Evolutionary conservation across 768 basidiomycete species (phyloP).

Genomic region (Cystobasidium onofrii): DNA sequence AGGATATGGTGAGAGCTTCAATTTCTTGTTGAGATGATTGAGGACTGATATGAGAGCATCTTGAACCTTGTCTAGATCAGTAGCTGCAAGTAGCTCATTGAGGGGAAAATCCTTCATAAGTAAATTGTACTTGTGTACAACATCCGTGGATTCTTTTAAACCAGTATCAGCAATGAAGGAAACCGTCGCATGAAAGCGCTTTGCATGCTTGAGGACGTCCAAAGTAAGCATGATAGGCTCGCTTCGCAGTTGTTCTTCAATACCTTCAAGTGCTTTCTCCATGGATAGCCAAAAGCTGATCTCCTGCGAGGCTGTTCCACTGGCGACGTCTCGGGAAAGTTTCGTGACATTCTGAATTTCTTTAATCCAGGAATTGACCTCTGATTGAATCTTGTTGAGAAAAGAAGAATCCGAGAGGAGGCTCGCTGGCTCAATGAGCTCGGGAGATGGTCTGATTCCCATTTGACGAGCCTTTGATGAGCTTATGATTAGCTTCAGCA

Average conservation of each 20-base stretch:
- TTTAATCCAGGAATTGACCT: conserved; percentile 97
- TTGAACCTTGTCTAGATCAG: conserved; percentile 89
- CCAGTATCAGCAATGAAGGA: conserved; percentile 98
- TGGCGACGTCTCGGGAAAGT: conserved; percentile 81
- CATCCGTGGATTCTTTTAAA: conserved; percentile 82
- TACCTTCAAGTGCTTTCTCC: conserved; percentile 84
- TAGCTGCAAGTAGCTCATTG: conserved; percentile 90
- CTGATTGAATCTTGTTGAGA: conserved; percentile 81
- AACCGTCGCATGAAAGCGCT: conserved; percentile 92
- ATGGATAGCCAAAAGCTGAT: conserved; percentile 98
- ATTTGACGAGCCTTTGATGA: conserved; percentile 1
- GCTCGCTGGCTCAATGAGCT: conserved; percentile 66
- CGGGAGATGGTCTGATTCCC: conserved; percentile 55
- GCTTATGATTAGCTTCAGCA: neutral
- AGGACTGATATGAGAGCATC: conserved; percentile 82
- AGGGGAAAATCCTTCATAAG: conserved; percentile 99
- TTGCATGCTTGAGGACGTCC: conserved; percentile 87
- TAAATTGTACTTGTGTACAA: conserved; percentile 94
- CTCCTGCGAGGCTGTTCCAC: conserved; percentile 94
- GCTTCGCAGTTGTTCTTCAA: conserved; percentile 80
- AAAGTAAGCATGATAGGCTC: conserved; percentile 62
- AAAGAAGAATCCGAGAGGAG: conserved; percentile 78
- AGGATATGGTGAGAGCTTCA: conserved; percentile 92
- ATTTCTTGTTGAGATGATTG: conserved; percentile 86
- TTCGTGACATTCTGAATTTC: conserved; percentile 94